Base-by-base conservation (phyloP, 345 rosid genomes). In the Firmiana major region DNA sequence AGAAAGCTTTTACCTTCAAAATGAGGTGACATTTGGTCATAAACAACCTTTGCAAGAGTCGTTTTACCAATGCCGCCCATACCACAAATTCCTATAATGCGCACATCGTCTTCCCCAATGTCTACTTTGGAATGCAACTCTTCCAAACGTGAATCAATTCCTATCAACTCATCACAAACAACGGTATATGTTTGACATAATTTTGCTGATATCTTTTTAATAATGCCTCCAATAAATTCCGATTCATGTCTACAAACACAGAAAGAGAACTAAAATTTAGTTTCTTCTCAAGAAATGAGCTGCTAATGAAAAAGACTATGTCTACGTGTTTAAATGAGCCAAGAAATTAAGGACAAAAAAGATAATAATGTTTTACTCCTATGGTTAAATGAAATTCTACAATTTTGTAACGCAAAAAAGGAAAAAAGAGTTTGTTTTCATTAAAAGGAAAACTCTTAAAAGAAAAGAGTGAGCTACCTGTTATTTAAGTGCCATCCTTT, bases 41-140 rank as follows among this genome's bases (percentile, higher is more conserved):
- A 74, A 34, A 79, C 28, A 67, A 69, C 82, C 6, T 7, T 62
- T 31, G 78, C 75, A 46, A 68, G 16, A 6, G 82, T 79, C 10
- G 82, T 79, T 64, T 79, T 79, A 21, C 82, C 78, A 15, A 79
- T 75, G 28, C 82, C 82, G 46, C 46, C 67, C 9, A 77, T 77
- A 5, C 58, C 79, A 62, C 74, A 57, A 42, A 76, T 76, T 31
- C 74, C 79, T 6, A 76, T 9, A 22, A 53, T 5, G 8, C 51
- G 45, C 17, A 65, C 62, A 45, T 26, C 57, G 3, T 60, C 49
- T 1, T 21, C 26, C 9, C 17, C 70, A 26, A 13, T 9, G 1
- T 9, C 6, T 75, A 75, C 5, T 26, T 60, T 5, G 0, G 9
- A 26, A 46, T 46, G 45, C 36, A 75, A 16, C 13, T 75, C 7